Base-by-base conservation (phyloP, 805 yeast species). In the Pichia thaimueangensis region DNA sequence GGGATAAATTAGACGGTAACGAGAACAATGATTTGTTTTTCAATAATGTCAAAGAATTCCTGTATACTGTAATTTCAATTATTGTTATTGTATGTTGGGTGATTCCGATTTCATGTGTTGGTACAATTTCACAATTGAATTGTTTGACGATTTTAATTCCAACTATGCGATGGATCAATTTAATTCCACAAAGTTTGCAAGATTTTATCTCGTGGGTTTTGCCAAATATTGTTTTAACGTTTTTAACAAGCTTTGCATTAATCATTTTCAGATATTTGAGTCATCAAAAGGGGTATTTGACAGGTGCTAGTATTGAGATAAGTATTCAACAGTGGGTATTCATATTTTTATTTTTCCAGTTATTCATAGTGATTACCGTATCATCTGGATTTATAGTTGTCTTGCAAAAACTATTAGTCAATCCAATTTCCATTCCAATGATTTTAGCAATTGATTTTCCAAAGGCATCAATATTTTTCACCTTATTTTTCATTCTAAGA, bases 391-490 rank as follows among this genome's bases (percentile, higher is more conserved):
- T 85, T 4, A 73, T 82, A 2, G 78, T 75, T 7, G 69, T 86
- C 0, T 59, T 82, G 34, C 78, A 78, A 47, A 78, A 75, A 43
- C 62, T 82, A 5, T 60, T 85, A 6, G 77, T 74, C 45, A 80
- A 75, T 50, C 96, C 96, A 1, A 76, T 80, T 0, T 76, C 86
- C 0, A 74, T 85, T 11, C 87, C 93, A 1, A 68, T 76, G 6
- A 60, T 86, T 41, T 67, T 87, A 20, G 95, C 95, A 0, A 71
- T 73, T 12, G 85, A 87, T 52, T 68, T 89, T 28, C 96, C 96
- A 0, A 84, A 83, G 55, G 84, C 95, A 20, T 82, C 96, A 1
- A 85, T 81, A 34, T 88, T 89, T 56, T 89, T 88, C 63, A 81
- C 81, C 58, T 83, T 89, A 3, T 86, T 82, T 54, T 65, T 87